These are phyloP conservation scores for Oidiodendron maius DNA, from an alignment of 495 filamentous ascomycete species.

Conservation along the genomic window DNA sequence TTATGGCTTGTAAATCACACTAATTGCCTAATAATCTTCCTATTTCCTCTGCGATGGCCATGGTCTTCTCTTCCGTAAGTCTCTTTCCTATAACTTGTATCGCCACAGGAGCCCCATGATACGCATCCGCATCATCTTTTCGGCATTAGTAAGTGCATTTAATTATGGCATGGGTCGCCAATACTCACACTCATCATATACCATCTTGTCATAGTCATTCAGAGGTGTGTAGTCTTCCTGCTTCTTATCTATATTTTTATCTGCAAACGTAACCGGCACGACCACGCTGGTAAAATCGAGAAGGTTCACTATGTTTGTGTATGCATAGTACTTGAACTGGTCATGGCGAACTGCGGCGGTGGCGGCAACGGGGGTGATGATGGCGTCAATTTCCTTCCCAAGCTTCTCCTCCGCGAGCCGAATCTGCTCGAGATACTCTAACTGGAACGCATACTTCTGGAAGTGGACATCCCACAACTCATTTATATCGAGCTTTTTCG, in stretches of 20 bases:
- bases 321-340: constrained; percentile 54
- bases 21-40: constrained; percentile 19
- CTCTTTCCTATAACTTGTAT: constrained; percentile 42
- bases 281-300: constrained; percentile 58
- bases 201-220: constrained; percentile 32
- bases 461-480: constrained; percentile 31
- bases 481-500: constrained; percentile 22
- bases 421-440: constrained; percentile 31
- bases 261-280: constrained; percentile 46
- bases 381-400: constrained; percentile 44
- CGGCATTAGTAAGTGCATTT: not conserved
- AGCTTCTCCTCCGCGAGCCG: constrained; percentile 24
- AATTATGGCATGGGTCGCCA: not conserved
- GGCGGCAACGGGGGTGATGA: constrained; percentile 58
- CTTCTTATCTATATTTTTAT: constrained; percentile 19
- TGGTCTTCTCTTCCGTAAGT: constrained; percentile 41
- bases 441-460: constrained; percentile 33
- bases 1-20: too few species aligned
- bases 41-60: constrained; percentile 32
- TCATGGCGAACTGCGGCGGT: constrained; percentile 36
- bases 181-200: constrained; percentile 20
- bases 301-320: constrained; percentile 66
- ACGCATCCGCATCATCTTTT: constrained; percentile 33
- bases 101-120: constrained; percentile 43
- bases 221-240: constrained; percentile 24